Base-by-base conservation (phyloP, 2,329 filamentous ascomycete genomes). In the Torrubiellomyces zombiae region DNA sequence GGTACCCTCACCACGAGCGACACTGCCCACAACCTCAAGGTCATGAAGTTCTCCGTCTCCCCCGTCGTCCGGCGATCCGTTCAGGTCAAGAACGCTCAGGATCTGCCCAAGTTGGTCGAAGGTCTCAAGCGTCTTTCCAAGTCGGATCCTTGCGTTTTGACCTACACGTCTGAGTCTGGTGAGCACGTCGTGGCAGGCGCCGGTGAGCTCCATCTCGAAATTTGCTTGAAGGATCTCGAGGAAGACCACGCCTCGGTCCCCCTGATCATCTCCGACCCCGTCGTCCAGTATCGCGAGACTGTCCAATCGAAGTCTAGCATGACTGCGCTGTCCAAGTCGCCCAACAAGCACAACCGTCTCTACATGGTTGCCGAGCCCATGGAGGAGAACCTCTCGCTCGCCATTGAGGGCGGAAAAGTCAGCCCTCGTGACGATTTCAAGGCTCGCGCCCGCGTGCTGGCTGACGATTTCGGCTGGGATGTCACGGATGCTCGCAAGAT, bases 261-360 rank as follows among this genome's bases (percentile, higher is more conserved):
- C 45, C 82, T 98, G 55, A 83, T 77, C 61, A 76, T 98, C 60
- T 94, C 85, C 51, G 89, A 95, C 67, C 89, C 89, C 40, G 89
- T 98, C 55, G 89, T 95, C 51, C 73, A 82, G 56, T 98, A 92
- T 76, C 85, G 89, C 73, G 89, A 98, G 75, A 92, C 86, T 38
- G 86, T 98, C 49, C 58, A 60, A 43, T 67, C 38, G 48, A 74
- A 73, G 53, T 95, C 89, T 28, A 81, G 75, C 71, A 95, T 95
- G 50, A 91, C 81, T 50, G 89, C 89, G 43, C 70, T 98, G 49
- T 95, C 89, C 60, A 98, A 98, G 72, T 98, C 89, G 24, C 89
- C 89, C 66, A 98, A 98, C 80, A 98, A 98, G 82, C 89, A 98
- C 79, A 98, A 98, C 74, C 86, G 89, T 83, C 71, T 98, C 34